These are phyloP conservation scores for Rhizophora mangle DNA, from an alignment of 345 rosid species.

Conservation along the genomic window DNA sequence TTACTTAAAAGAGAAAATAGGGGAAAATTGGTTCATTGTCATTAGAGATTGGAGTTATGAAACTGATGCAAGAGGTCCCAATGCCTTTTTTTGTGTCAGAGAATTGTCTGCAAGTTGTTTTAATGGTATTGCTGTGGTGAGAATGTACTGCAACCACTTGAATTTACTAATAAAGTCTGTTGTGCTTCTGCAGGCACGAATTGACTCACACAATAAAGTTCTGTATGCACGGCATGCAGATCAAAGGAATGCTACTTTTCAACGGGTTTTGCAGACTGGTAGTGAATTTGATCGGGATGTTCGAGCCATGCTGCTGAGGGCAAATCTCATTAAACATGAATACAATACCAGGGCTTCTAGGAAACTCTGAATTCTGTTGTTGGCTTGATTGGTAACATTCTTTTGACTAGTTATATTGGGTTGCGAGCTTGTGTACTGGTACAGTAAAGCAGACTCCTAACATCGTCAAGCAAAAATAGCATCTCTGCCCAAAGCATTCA, in stretches of 20 bases:
- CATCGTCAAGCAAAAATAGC: constrained; percentile 10
- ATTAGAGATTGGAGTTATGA: too few species aligned
- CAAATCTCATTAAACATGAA: constrained; percentile 82
- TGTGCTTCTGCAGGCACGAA: constrained; percentile 68
- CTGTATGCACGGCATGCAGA: constrained; percentile 95
- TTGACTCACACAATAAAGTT: constrained; percentile 96
- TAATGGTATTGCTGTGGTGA: background rate
- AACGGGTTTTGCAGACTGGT: constrained; percentile 92
- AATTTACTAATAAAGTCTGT: background rate
- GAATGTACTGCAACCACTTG: background rate
- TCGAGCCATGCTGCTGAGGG: constrained; percentile 81
- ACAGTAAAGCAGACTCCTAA: constrained; percentile 2
- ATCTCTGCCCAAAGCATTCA: constrained; percentile 1
- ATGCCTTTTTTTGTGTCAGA: too few species aligned
- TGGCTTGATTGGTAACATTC: constrained; percentile 1
- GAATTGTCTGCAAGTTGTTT: too few species aligned
- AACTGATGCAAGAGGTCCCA: too few species aligned
- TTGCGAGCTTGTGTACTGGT: background rate
- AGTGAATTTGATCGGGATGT: constrained; percentile 84
- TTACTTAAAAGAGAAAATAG: too few species aligned
- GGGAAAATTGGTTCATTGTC: too few species aligned
- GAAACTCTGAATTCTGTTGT: constrained; percentile 46
- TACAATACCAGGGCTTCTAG: constrained; percentile 54
- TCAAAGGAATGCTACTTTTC: constrained; percentile 94
- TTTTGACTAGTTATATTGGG: constrained; percentile 5